These are phyloP conservation scores for Spirogloea muscicola DNA, from an alignment of 139 green algal species.

Conservation along the genomic window DNA sequence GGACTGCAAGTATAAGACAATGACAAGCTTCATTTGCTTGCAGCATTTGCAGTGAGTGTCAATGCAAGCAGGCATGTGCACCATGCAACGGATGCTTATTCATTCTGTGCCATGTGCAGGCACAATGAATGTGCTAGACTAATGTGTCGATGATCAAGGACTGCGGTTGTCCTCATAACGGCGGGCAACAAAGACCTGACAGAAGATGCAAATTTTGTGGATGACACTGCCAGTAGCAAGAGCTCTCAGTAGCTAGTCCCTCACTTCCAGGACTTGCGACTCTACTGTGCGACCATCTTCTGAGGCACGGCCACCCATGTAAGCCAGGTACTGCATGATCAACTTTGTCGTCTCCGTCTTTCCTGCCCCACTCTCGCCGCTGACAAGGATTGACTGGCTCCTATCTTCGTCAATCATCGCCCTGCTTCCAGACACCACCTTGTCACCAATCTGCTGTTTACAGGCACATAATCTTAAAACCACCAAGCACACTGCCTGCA, in stretches of 20 bases:
- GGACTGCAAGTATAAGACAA: slow-evolving; percentile 64
- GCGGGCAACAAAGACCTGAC: no score
- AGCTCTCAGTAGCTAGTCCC: no score
- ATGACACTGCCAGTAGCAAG: no score
- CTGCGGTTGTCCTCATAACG: no score
- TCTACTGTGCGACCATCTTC: slow-evolving; percentile 40
- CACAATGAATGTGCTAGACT: no score
- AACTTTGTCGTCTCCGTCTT: slow-evolving; percentile 99
- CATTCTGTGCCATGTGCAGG: no score
- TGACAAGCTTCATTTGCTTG: slow-evolving; percentile 3
- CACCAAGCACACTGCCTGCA: neutral
- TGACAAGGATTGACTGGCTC: slow-evolving; percentile 58
- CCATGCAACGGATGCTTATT: no score
- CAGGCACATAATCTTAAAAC: neutral
- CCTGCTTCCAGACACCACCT: slow-evolving; percentile 12
- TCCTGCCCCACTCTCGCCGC: slow-evolving; percentile 92
- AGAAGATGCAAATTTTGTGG: no score
- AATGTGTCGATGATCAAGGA: no score
- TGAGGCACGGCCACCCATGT: slow-evolving; percentile 61
- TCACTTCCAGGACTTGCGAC: slow-evolving; percentile 48
- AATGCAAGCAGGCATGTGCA: no score
- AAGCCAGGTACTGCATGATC: slow-evolving; percentile 94
- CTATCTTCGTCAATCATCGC: slow-evolving; percentile 48
- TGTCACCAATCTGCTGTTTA: neutral
- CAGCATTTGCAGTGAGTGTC: no score